Evolutionary conservation across 768 basidiomycete genomes (phyloP).

Genomic region (Kwoniella mangroviensis): DNA sequence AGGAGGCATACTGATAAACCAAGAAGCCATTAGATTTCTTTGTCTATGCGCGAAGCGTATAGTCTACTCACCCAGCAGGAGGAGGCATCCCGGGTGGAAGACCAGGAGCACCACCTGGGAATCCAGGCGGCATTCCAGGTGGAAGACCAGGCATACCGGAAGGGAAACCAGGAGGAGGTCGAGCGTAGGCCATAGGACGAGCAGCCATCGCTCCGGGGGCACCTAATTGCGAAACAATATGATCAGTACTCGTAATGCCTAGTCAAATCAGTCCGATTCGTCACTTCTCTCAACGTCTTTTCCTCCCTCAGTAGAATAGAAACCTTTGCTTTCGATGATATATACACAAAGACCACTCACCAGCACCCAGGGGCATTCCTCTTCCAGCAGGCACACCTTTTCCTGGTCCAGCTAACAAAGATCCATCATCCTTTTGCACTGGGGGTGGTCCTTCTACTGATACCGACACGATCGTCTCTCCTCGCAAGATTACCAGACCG

Average conservation of each 20-base stretch:
- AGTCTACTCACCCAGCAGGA: slow-evolving; percentile 45
- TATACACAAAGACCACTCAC: slow-evolving; percentile 42
- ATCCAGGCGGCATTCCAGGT: slow-evolving; percentile 59
- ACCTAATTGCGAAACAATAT: too few species aligned
- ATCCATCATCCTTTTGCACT: slow-evolving; percentile 84
- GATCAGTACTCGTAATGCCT: too few species aligned
- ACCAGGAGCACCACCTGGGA: slow-evolving; percentile 49
- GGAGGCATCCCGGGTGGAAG: slow-evolving; percentile 57
- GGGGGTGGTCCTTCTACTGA: slow-evolving; percentile 96
- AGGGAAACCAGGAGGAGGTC: slow-evolving; percentile 59
- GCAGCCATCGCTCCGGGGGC: slow-evolving; percentile 58
- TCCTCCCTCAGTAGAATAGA: too few species aligned
- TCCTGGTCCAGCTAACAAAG: slow-evolving; percentile 83
- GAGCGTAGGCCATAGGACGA: slow-evolving; percentile 59
- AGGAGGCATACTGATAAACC: slow-evolving; percentile 46
- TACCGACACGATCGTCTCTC: slow-evolving; percentile 93
- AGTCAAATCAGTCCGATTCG: too few species aligned
- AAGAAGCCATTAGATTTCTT: neutral
- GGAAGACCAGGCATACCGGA: slow-evolving; percentile 78
- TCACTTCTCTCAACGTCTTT: too few species aligned
- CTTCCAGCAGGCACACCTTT: slow-evolving; percentile 95
- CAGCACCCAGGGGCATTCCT: slow-evolving; percentile 74
- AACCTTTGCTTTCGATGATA: neutral
- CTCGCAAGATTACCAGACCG: slow-evolving; percentile 94
- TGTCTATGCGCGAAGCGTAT: neutral